Evolutionary conservation across 208 protist species (phyloP).

Genomic region (Crithidia brevicula): DNA sequence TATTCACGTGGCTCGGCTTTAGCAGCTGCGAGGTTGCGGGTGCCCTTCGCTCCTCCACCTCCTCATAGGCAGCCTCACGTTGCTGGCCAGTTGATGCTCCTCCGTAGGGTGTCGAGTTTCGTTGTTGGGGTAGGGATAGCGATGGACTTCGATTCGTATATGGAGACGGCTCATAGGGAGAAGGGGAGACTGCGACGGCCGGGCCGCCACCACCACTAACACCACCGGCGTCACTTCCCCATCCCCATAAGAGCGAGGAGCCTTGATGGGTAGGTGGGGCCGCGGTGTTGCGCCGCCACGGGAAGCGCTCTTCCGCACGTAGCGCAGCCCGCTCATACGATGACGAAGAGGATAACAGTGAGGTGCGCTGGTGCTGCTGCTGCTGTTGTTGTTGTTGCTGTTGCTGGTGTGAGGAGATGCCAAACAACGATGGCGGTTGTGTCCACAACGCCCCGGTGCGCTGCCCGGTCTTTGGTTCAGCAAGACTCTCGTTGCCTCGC

Average conservation of each 20-base stretch:
- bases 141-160: not conserved
- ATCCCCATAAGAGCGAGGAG: slow-evolving; percentile 34
- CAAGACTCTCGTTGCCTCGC: not conserved
- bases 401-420: no score
- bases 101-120: not conserved
- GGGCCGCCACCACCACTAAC: not conserved
- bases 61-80: slow-evolving; percentile 23
- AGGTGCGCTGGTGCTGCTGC: not conserved
- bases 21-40: not conserved
- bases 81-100: not conserved
- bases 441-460: not conserved
- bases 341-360: not conserved
- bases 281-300: slow-evolving; percentile 18
- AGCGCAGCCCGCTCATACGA: not conserved
- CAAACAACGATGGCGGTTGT: not conserved
- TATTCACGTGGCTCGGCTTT: no score
- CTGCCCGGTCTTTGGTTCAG: not conserved
- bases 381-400: not conserved
- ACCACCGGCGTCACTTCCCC: slow-evolving; percentile 10
- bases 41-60: slow-evolving; percentile 17
- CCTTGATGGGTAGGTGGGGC: slow-evolving; percentile 8
- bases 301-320: slow-evolving; percentile 5
- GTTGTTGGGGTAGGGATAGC: no score
- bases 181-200: no score
- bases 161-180: not conserved